Percentiles rank a stretch among this genome's conserved stretches.
Conservation (phyloP, 2,329 filamentous ascomycete species). For the Shiraia sp. region DNA sequence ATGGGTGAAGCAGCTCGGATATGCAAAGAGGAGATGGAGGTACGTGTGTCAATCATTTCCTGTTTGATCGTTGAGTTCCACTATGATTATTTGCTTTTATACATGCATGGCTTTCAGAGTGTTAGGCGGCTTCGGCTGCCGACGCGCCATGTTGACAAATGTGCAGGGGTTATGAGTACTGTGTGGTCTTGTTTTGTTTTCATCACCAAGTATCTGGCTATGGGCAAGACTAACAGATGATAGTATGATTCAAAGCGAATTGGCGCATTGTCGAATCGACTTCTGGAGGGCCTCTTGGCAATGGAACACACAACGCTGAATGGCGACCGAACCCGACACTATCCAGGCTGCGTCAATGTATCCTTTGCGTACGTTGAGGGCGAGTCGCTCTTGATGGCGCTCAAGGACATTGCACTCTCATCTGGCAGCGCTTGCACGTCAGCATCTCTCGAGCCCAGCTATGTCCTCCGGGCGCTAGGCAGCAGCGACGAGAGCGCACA, state of each 20-base stretch:
- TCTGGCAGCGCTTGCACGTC: slow-evolving; percentile 97
- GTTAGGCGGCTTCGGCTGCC: slow-evolving; percentile 35
- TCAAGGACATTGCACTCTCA: slow-evolving; percentile 96
- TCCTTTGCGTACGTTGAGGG: slow-evolving; percentile 99
- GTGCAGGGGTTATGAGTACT: slow-evolving; percentile 67
- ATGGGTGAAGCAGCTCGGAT: slow-evolving; percentile 96
- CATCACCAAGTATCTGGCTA: neutral
- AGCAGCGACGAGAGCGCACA: slow-evolving; percentile 98
- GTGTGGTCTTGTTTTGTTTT: neutral
- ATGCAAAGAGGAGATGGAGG: slow-evolving; percentile 84
- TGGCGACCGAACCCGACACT: slow-evolving; percentile 80
- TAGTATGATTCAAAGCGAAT: slow-evolving; percentile 93
- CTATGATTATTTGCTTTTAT: slow-evolving; percentile 77
- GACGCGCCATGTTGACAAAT: slow-evolving; percentile 56
- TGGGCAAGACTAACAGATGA: slow-evolving; percentile 13
- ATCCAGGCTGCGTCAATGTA: slow-evolving; percentile 96
- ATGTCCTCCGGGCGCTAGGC: slow-evolving; percentile 89
- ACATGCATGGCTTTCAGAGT: slow-evolving; percentile 91
- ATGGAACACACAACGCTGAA: slow-evolving; percentile 94
- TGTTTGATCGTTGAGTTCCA: slow-evolving; percentile 22
- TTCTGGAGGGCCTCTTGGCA: slow-evolving; percentile 78
- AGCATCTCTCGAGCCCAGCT: slow-evolving; percentile 93
- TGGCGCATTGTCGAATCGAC: slow-evolving; percentile 77
- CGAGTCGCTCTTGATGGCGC: slow-evolving; percentile 94
- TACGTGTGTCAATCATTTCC: slow-evolving; percentile 57